phyloP scores from a whole-genome alignment of 495 filamentous ascomycete species.

The Penicillium goetzii region DNA sequence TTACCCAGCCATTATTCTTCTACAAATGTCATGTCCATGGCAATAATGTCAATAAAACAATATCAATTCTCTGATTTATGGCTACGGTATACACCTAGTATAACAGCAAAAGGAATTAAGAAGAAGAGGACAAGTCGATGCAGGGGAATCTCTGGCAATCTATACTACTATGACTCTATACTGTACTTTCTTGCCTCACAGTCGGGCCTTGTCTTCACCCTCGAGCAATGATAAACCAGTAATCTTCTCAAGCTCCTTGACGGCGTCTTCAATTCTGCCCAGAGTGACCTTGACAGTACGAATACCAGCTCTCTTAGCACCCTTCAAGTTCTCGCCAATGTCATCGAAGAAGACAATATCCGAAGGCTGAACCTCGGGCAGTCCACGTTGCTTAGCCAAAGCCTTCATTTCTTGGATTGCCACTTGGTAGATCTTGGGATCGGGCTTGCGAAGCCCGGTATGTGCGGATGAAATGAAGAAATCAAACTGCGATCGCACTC shows the following conservation, averaged over 20 bases:
- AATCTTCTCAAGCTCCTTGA: conserved; percentile 65
- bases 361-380: conserved; percentile 58
- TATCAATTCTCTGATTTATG: background rate
- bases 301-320: conserved; percentile 74
- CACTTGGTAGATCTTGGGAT: conserved; percentile 76
- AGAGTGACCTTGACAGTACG: conserved; percentile 81
- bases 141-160: conserved; percentile 2
- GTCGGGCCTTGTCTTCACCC: conserved; percentile 40
- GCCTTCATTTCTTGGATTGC: conserved; percentile 67
- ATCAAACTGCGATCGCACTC: conserved; percentile 68
- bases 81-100: background rate
- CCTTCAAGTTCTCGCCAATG: conserved; percentile 91
- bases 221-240: conserved; percentile 61
- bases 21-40: background rate
- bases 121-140: background rate
- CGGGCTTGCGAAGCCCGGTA: conserved; percentile 86
- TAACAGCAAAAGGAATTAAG: background rate
- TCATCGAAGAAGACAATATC: conserved; percentile 93
- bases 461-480: conserved; percentile 84
- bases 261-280: conserved; percentile 76
- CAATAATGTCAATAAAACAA: background rate
- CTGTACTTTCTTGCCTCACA: conserved; percentile 28
- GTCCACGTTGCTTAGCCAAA: conserved; percentile 57
- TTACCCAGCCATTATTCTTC: background rate
- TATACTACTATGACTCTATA: background rate